phyloP scores from a whole-genome alignment of 139 green algal species.

The Nannochloris sp. region DNA sequence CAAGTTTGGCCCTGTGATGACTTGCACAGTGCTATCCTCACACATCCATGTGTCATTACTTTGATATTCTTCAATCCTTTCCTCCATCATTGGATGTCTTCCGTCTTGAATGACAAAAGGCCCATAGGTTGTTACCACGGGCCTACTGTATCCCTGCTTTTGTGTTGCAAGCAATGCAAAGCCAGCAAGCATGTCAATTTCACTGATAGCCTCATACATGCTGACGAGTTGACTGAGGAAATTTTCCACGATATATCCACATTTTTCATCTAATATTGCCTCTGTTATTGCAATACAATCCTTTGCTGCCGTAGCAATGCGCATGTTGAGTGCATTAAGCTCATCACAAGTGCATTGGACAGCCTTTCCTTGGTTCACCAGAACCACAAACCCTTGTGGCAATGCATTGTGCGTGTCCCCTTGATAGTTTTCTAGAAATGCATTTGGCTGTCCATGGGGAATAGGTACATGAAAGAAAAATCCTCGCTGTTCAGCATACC shows the following conservation, averaged over 20 bases:
- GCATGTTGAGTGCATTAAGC: constrained; percentile 76
- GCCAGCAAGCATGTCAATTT: constrained; percentile 71
- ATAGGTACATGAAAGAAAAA: constrained; percentile 52
- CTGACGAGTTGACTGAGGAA: constrained; percentile 56
- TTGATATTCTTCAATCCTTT: constrained; percentile 6
- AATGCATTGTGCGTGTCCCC: background rate
- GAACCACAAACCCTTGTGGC: background rate
- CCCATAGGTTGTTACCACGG: constrained; percentile 23
- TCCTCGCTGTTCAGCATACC: constrained; percentile 54
- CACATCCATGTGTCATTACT: constrained; percentile 67
- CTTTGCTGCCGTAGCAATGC: constrained; percentile 60
- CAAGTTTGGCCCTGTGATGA: constrained; percentile 78
- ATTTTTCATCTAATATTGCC: constrained; percentile 53
- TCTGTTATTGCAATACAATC: constrained; percentile 76
- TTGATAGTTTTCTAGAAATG: background rate
- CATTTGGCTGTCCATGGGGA: background rate
- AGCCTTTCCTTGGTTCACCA: constrained; percentile 16
- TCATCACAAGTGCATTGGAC: constrained; percentile 60
- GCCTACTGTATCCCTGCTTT: constrained; percentile 31
- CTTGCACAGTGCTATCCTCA: constrained; percentile 41
- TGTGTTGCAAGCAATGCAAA: constrained; percentile 42
- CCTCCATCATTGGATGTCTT: constrained; percentile 38
- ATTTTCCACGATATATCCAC: constrained; percentile 14
- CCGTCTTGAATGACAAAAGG: constrained; percentile 45
- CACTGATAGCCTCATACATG: constrained; percentile 60